Conservation (phyloP, 805 yeast genomes). For the Millerozyma miso region DNA sequence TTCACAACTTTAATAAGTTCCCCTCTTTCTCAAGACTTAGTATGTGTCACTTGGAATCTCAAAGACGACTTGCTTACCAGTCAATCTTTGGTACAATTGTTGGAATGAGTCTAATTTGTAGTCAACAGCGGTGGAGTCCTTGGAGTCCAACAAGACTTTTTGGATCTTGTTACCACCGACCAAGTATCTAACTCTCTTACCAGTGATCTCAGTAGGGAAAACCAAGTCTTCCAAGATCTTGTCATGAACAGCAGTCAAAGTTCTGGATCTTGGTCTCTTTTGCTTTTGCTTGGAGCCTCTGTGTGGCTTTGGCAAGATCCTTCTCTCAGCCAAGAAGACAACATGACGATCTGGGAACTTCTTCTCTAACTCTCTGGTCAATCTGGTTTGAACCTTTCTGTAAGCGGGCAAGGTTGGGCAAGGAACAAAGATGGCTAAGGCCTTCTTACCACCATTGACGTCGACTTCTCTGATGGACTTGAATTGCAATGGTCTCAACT, state of each 20-base stretch:
- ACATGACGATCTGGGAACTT: constrained; percentile 99
- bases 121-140: constrained; percentile 95
- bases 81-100: constrained; percentile 95
- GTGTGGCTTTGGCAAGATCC: constrained; percentile 98
- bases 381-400: constrained; percentile 96
- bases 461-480: constrained; percentile 97
- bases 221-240: constrained; percentile 98
- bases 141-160: constrained; percentile 95
- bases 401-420: constrained; percentile 86
- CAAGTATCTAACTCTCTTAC: constrained; percentile 98
- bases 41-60: constrained; percentile 65
- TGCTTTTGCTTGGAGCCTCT: constrained; percentile 90
- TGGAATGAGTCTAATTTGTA: constrained; percentile 99
- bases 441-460: constrained; percentile 97
- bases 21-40: constrained; percentile 18
- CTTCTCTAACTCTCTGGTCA: constrained; percentile 99
- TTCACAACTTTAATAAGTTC: background rate
- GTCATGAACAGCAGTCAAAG: constrained; percentile 98
- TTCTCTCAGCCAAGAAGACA: constrained; percentile 98
- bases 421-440: constrained; percentile 97
- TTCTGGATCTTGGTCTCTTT: constrained; percentile 99
- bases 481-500: constrained; percentile 97
- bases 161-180: constrained; percentile 99
- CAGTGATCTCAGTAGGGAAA: constrained; percentile 98
- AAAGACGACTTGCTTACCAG: constrained; percentile 99